phyloP scores from a whole-genome alignment of 352 stramenopile genomes.

The Phytophthora pini region DNA sequence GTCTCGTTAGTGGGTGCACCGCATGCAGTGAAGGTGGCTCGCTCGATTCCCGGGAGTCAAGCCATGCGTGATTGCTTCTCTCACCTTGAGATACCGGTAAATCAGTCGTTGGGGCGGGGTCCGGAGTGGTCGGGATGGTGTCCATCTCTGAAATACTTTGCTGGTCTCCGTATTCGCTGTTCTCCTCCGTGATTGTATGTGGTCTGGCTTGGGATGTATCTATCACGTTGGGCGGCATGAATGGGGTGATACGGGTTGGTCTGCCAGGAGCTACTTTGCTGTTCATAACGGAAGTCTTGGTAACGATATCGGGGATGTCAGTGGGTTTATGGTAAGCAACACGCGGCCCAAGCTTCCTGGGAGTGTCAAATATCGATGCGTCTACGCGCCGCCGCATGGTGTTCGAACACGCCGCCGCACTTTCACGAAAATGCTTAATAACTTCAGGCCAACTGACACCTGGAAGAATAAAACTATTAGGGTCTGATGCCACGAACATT shows the following conservation, averaged over 20 bases:
- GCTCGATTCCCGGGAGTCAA: conserved; percentile 10
- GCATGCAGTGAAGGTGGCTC: conserved; percentile 27
- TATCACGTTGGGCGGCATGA: conserved; percentile 21
- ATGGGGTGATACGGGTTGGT: conserved; percentile 24
- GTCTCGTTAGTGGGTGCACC: conserved; percentile 31
- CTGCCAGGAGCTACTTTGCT: conserved; percentile 21
- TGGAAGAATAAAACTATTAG: conserved; percentile 20
- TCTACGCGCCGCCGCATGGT: conserved; percentile 48
- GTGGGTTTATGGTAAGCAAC: conserved; percentile 16
- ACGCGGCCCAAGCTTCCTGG: conserved; percentile 4
- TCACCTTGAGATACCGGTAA: conserved; percentile 7
- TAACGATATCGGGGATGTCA: conserved; percentile 37
- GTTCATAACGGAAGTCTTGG: conserved; percentile 40
- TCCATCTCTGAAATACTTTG: conserved; percentile 8
- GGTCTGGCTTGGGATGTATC: conserved; percentile 12
- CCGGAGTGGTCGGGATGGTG: not conserved
- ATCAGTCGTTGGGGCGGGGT: not conserved
- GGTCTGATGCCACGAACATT: not conserved
- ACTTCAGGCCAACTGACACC: conserved; percentile 78
- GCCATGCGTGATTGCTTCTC: conserved; percentile 32
- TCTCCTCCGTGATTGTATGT: conserved; percentile 30
- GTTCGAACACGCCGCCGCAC: conserved; percentile 50
- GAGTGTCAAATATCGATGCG: conserved; percentile 18
- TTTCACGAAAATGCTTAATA: conserved; percentile 64
- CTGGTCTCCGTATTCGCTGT: conserved; percentile 7